phyloP scores from a whole-genome alignment of 2,329 filamentous ascomycete genomes.

The Penicillium concentricum region DNA sequence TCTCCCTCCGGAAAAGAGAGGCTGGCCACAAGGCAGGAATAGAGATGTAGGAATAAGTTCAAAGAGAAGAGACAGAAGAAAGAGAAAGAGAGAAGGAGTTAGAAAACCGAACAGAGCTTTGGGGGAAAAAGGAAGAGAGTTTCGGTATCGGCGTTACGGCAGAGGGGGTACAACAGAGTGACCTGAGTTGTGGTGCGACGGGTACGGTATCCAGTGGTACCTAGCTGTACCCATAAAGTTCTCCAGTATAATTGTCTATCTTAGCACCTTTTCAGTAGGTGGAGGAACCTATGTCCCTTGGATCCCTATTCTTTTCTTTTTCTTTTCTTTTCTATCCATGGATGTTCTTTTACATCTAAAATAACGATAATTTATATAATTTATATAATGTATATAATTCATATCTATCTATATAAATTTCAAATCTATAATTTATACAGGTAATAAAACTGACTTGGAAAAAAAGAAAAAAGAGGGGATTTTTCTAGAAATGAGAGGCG shows the following conservation, averaged over 20 bases:
- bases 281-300: conserved; percentile 18
- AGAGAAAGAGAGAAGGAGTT: neutral
- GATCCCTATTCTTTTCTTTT: conserved; percentile 7
- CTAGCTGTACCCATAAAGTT: conserved; percentile 5
- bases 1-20: conserved; percentile 4
- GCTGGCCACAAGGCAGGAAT: conserved; percentile 1
- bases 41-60: conserved; percentile 2
- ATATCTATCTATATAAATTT: neutral
- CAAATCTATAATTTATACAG: too few relatives aligned
- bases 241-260: conserved; percentile 15
- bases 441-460: neutral
- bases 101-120: conserved; percentile 9
- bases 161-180: conserved; percentile 5
- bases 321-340: neutral
- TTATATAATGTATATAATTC: too few relatives aligned
- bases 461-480: neutral
- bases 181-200: conserved; percentile 1
- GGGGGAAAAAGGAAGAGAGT: conserved; percentile 10
- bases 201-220: conserved; percentile 5
- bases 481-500: conserved; percentile 6
- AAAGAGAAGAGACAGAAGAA: conserved; percentile 1
- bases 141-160: conserved; percentile 17
- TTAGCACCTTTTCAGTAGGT: conserved; percentile 22
- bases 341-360: too few relatives aligned
- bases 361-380: too few relatives aligned